Percentiles rank a stretch among this genome's conserved stretches.
Evolutionary conservation across 768 basidiomycete genomes (phyloP).

Genomic region (Scleroderma bovista): DNA sequence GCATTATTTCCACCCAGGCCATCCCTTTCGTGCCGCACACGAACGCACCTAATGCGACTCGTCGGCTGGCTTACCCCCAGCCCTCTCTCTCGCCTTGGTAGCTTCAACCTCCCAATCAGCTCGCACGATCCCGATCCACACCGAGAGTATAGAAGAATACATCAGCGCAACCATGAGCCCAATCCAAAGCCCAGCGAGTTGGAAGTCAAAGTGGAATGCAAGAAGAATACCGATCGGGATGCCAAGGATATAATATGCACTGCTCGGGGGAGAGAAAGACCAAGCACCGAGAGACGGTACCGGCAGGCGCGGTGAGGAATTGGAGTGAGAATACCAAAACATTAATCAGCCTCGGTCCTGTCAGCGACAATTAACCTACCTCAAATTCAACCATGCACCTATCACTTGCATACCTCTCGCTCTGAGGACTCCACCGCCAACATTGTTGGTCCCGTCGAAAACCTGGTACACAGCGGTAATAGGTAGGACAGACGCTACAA

Average conservation of each 20-base stretch:
- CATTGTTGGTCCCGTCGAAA: constrained; percentile 69
- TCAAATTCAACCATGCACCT: not conserved
- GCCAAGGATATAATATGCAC: constrained; percentile 77
- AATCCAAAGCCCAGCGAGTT: constrained; percentile 79
- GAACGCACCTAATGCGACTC: no score
- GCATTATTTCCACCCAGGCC: no score
- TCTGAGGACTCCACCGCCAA: constrained; percentile 74
- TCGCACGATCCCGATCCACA: constrained; percentile 40
- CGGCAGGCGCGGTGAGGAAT: not conserved
- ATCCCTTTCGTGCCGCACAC: no score
- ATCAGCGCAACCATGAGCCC: constrained; percentile 69
- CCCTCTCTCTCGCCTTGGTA: no score
- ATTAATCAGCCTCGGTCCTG: no score
- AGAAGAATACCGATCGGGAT: constrained; percentile 81
- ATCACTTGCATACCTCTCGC: constrained; percentile 71
- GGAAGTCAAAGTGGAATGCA: constrained; percentile 53
- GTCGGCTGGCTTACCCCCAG: no score
- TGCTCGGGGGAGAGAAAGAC: constrained; percentile 49
- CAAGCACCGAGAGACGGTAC: constrained; percentile 35
- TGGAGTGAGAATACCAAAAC: no score
- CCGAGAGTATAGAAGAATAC: constrained; percentile 52
- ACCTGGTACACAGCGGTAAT: constrained; percentile 78
- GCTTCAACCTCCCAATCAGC: no score
- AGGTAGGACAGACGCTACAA: constrained; percentile 62
- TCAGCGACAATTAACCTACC: not conserved